Conservation (phyloP, 331 rosid genomes). For the Saraca asoca region DNA sequence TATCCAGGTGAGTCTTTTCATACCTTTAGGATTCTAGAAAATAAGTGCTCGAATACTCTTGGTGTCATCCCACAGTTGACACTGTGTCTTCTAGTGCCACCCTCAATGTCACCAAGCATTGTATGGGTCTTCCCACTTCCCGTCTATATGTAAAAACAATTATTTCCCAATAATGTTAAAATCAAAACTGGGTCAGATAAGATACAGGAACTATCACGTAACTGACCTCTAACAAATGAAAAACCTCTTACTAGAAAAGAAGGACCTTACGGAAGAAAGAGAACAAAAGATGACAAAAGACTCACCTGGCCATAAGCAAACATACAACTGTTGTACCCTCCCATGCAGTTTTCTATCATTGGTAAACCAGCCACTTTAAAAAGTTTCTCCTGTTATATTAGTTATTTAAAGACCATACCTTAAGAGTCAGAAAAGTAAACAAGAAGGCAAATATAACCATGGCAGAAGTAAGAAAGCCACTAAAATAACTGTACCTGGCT, state of each 20-base stretch:
- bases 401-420: constrained; percentile 25
- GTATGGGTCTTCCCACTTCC: constrained; percentile 99
- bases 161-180: constrained; percentile 11
- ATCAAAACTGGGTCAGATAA: not conserved
- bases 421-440: not conserved
- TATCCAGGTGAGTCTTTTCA: not conserved
- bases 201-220: constrained; percentile 6
- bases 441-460: not conserved
- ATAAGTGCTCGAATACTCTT: constrained; percentile 86
- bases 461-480: not conserved
- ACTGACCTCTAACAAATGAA: constrained; percentile 3
- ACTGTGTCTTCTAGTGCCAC: constrained; percentile 94
- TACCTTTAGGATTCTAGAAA: constrained; percentile 96
- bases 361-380: constrained; percentile 95
- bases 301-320: constrained; percentile 99
- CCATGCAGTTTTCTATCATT: constrained; percentile 96
- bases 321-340: constrained; percentile 98
- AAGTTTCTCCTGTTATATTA: constrained; percentile 72
- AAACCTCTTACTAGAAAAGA: not conserved
- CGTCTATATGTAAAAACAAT: constrained; percentile 53
- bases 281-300: constrained; percentile 5
- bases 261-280: not conserved
- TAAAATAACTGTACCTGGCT: constrained; percentile 77
- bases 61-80: constrained; percentile 99
- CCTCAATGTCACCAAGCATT: constrained; percentile 99